phyloP scores from a whole-genome alignment of 805 yeast genomes.

The Naumovozyma dairenensis region DNA sequence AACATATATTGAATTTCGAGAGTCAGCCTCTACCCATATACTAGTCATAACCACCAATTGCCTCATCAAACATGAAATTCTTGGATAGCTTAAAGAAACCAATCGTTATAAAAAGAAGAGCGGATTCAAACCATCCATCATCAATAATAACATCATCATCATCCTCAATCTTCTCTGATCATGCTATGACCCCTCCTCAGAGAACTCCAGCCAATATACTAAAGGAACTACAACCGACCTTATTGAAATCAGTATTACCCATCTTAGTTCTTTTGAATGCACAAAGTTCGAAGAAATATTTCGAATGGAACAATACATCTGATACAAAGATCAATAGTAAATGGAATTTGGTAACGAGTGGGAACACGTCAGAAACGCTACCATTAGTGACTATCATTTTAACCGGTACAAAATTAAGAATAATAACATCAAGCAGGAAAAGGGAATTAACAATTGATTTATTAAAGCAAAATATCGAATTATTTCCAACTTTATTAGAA shows the following conservation, averaged over 20 bases:
- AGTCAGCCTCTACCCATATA: too few species aligned
- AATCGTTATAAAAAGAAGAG: conserved; percentile 3
- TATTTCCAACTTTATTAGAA: neutral
- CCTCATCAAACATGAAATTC: conserved; percentile 5
- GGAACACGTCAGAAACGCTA: neutral
- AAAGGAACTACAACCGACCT: conserved; percentile 8
- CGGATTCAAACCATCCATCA: neutral
- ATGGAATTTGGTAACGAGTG: neutral
- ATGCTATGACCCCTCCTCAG: conserved; percentile 2
- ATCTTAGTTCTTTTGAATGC: conserved; percentile 11
- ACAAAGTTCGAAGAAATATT: conserved; percentile 10
- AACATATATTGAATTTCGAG: too few species aligned
- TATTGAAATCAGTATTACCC: conserved; percentile 9
- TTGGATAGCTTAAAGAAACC: conserved; percentile 7
- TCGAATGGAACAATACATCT: conserved; percentile 3
- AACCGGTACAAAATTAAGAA: neutral
- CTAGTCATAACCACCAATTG: too few species aligned
- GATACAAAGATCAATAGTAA: neutral
- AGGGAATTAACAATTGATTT: conserved; percentile 1
- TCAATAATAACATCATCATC: neutral
- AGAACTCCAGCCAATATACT: conserved; percentile 4
- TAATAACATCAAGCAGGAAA: neutral
- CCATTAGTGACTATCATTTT: neutral
- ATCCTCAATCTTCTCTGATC: neutral
- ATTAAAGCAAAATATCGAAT: neutral